These are phyloP conservation scores for Microstroma glucosiphilum DNA, from an alignment of 1,284 basidiomycete genomes.

Conservation along the genomic window DNA sequence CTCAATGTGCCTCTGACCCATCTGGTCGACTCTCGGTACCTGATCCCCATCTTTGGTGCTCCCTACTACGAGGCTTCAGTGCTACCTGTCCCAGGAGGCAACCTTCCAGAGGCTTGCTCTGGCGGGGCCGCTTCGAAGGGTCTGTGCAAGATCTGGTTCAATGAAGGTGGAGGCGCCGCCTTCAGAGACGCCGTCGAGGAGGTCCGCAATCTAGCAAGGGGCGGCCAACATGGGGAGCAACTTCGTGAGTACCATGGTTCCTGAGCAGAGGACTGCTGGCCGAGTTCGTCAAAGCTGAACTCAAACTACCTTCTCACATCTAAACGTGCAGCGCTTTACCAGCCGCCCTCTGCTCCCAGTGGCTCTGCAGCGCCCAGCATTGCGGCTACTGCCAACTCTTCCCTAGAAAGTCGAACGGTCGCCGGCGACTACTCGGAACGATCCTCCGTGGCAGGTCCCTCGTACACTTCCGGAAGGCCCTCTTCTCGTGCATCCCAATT, in stretches of 20 bases:
- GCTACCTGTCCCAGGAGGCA: constrained; percentile 31
- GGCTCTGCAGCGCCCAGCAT: not conserved
- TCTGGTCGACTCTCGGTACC: constrained; percentile 26
- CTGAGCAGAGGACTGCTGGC: too few species aligned
- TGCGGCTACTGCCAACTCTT: constrained; percentile 3
- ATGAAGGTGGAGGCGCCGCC: constrained; percentile 29
- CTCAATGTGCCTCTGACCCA: constrained; percentile 34
- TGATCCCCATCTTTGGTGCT: constrained; percentile 37
- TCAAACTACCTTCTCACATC: not conserved
- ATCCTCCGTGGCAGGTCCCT: not conserved
- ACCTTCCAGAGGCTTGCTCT: constrained; percentile 25
- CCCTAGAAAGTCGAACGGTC: not conserved
- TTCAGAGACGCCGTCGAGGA: constrained; percentile 33
- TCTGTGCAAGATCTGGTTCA: constrained; percentile 36
- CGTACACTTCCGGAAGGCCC: not conserved
- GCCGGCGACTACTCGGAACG: not conserved
- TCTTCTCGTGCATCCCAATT: constrained; percentile 2
- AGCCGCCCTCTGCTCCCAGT: not conserved
- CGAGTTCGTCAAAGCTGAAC: too few species aligned
- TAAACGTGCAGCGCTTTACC: not conserved
- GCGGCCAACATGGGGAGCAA: constrained; percentile 25
- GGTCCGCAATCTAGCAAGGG: constrained; percentile 14
- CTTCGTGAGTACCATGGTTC: constrained; percentile 27
- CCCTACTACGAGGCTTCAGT: constrained; percentile 33
- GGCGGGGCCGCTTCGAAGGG: constrained; percentile 21